Evolutionary conservation across 345 rosid species (phyloP).

Genomic region (sweet orange (Citrus sinensis)): DVS_A1.0 CM039163.1:50023501-50024000

Average conservation of each 20-base stretch:
- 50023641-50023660: neutral
- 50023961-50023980: neutral
- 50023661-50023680: neutral
- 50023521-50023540: neutral
- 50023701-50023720: constrained; percentile 8
- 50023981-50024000: neutral
- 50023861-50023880: neutral
- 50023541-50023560: neutral
- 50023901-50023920: neutral
- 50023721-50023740: neutral
- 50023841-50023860: neutral
- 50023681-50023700: constrained; percentile 17
- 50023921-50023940: no score
- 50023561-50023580: neutral
- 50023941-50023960: neutral
- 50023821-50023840: neutral
- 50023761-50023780: neutral
- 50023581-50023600: neutral
- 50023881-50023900: neutral
- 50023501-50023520: neutral
- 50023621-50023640: neutral
- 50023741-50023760: neutral
- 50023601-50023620: neutral
- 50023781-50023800: neutral
- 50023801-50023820: neutral